Conservation (phyloP, 2,329 filamentous ascomycete species). For the Geosmithia putterillii region DNA sequence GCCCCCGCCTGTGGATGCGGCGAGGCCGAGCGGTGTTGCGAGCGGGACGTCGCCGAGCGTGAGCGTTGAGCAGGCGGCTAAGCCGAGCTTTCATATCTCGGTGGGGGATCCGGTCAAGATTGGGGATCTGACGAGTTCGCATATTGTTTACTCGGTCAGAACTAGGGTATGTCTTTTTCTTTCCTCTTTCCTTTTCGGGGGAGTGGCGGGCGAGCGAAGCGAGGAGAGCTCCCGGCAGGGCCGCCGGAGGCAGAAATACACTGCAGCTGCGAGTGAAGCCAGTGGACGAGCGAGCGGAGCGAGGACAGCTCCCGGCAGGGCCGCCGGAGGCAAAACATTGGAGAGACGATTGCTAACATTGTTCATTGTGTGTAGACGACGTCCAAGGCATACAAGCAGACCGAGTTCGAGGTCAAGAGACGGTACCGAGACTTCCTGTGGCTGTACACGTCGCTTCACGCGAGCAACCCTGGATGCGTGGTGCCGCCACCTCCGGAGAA, state of each 20-base stretch:
- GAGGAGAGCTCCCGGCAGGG: too few relatives aligned
- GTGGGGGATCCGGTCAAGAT: conserved; percentile 98
- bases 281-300: too few relatives aligned
- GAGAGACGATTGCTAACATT: neutral
- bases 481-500: conserved; percentile 96
- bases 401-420: conserved; percentile 86
- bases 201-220: too few relatives aligned
- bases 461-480: conserved; percentile 88
- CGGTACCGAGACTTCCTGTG: conserved; percentile 95
- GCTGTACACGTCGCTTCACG: conserved; percentile 90
- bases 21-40: conserved; percentile 37
- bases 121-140: conserved; percentile 88
- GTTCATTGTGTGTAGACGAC: conserved; percentile 57
- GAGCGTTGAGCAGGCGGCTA: conserved; percentile 84
- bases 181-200: too few relatives aligned
- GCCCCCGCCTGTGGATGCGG: conserved; percentile 52
- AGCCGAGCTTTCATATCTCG: conserved; percentile 79
- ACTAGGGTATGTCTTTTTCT: conserved; percentile 56
- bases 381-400: conserved; percentile 87
- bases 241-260: neutral
- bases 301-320: too few relatives aligned
- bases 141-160: conserved; percentile 93
- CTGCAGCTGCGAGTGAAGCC: too few relatives aligned
- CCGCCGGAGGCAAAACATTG: too few relatives aligned
- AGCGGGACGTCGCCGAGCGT: conserved; percentile 61